Evolutionary conservation across 345 rosid species (phyloP), one percentile per base, ranked within the genome.

Genomic region (Linum lewisii): DNA sequence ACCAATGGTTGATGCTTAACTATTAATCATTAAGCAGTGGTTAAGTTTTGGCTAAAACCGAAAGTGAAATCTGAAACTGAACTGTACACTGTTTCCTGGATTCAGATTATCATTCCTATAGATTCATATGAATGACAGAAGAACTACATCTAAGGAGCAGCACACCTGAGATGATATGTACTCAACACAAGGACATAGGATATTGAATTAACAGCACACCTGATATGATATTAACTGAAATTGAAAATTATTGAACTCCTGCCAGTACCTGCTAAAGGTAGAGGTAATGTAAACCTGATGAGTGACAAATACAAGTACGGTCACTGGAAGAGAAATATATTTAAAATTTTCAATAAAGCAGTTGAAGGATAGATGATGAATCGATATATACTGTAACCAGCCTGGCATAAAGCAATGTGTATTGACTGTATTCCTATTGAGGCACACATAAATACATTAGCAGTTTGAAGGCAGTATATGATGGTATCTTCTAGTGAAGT

Each of bases 161-260:
- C n/a, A n/a, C n/a, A n/a, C n/a, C n/a, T n/a, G n/a, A n/a, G n/a
- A n/a, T n/a, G n/a, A n/a, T n/a, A n/a, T n/a, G n/a, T n/a, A n/a
- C n/a, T n/a, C n/a, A n/a, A n/a, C n/a, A n/a, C 21, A 51, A 51
- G 54, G 6, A 2, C 20, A 68, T 16, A 64, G n/a, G 58, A 9
- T 1, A 24, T 24, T 29, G 18, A 59, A 69, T 61, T 50, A 68
- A 59, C 54, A 73, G 79, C 73, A 63, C 64, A 83, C 99, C 97
- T 86, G 99, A 66, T 93, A 88, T 54, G 94, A 77, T 62, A 82
- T 83, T 62, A 87, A 63, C 62, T 85, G 99, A 80, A 85, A 93
- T 63, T 93, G 99, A 66, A 93, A 93, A 68, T 86, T 93, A 68
- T 89, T 93, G 81, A 88, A 86, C 80, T 91, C 98, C 61, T 88